phyloP scores from a whole-genome alignment of 106 monocot species.

The Platanthera zijinensis region DNA sequence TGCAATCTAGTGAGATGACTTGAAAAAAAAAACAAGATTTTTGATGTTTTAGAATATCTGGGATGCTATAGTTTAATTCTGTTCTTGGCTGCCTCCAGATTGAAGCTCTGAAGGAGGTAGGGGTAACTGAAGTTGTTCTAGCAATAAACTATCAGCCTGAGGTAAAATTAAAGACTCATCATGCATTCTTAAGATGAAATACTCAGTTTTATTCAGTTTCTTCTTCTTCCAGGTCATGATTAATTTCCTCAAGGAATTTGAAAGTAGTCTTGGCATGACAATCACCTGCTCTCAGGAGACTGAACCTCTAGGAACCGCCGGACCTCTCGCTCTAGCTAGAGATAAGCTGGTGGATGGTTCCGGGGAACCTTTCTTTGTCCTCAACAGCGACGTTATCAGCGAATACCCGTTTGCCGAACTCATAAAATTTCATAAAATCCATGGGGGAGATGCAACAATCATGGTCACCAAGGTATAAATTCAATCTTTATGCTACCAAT shows the following conservation, averaged over 20 bases:
- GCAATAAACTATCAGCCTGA: conserved; percentile 41
- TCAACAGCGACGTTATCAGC: conserved; percentile 69
- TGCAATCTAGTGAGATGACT: neutral
- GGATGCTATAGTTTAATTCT: neutral
- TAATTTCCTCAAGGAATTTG: conserved; percentile 63
- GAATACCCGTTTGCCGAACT: conserved; percentile 59
- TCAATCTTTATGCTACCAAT: neutral
- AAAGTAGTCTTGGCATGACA: conserved; percentile 49
- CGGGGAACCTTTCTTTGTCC: conserved; percentile 64
- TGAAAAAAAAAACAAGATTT: neutral
- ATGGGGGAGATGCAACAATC: conserved; percentile 58
- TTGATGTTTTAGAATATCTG: neutral
- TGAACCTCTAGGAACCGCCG: conserved; percentile 60
- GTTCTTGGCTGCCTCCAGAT: conserved; percentile 15
- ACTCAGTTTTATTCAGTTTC: neutral
- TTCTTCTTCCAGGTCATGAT: conserved; percentile 39
- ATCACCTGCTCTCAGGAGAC: conserved; percentile 69
- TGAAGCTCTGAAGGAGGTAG: conserved; percentile 40
- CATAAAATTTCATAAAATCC: conserved; percentile 48
- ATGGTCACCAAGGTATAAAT: conserved; percentile 58
- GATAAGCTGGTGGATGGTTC: conserved; percentile 53
- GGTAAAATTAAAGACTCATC: conserved; percentile 7
- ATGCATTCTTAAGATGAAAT: neutral
- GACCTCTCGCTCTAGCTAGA: conserved; percentile 59
- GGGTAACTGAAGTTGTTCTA: conserved; percentile 37